These are phyloP conservation scores for Penicillium samsonianum DNA, from an alignment of 495 filamentous ascomycete species.

Conservation along the genomic window DNA sequence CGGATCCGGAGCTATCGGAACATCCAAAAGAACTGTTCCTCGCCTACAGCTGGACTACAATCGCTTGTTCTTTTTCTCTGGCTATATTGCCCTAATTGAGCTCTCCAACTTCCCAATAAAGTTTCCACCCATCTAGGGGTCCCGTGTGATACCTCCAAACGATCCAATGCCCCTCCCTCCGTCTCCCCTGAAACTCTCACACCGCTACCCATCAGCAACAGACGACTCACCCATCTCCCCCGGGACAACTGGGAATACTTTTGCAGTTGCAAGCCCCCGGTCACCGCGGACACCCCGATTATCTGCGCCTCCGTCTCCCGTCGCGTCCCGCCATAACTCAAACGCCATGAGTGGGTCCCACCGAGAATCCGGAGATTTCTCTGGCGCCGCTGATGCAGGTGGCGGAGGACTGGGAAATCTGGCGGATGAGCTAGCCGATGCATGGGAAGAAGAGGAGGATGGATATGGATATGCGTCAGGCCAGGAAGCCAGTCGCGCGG, in stretches of 20 bases:
- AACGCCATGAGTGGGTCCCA: conserved; percentile 53
- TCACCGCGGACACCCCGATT: conserved; percentile 49
- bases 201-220: conserved; percentile 63
- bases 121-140: not conserved
- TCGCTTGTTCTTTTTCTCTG: conserved; percentile 9
- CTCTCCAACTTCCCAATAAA: not conserved
- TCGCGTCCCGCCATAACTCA: conserved; percentile 56
- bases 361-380: conserved; percentile 45
- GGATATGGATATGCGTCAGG: conserved; percentile 46
- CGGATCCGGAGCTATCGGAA: conserved; percentile 2
- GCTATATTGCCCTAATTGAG: conserved; percentile 3
- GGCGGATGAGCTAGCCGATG: conserved; percentile 70
- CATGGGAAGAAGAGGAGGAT: conserved; percentile 63
- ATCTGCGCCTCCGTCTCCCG: conserved; percentile 61
- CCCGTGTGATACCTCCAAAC: conserved; percentile 11
- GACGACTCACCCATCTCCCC: conserved; percentile 56
- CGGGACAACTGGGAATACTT: conserved; percentile 37
- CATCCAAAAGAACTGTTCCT: conserved; percentile 2
- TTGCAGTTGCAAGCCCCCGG: conserved; percentile 41
- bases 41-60: conserved; percentile 9
- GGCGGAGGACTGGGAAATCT: conserved; percentile 74
- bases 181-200: conserved; percentile 63
- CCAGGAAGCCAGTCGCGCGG: conserved; percentile 37
- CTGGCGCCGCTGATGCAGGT: conserved; percentile 38
- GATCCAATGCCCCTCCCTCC: conserved; percentile 43